Conservation (phyloP, 2,329 filamentous ascomycete species). For the Calonectria pauciramosa region DNA sequence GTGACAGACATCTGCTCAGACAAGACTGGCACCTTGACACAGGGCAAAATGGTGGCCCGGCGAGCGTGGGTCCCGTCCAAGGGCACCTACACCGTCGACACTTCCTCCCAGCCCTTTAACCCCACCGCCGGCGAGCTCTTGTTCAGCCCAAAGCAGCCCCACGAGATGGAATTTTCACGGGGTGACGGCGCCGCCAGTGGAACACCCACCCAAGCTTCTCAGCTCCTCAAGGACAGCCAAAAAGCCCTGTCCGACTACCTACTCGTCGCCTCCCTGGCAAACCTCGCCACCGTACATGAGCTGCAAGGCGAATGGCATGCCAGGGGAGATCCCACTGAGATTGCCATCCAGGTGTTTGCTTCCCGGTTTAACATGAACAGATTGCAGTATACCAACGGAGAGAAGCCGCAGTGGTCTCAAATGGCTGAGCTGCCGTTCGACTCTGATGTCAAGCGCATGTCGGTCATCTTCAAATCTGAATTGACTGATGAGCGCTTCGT, state of each 20-base stretch:
- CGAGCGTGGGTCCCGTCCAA: conserved; percentile 66
- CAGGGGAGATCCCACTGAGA: conserved; percentile 75
- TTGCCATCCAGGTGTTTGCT: conserved; percentile 82
- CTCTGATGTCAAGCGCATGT: conserved; percentile 83
- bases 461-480: conserved; percentile 71
- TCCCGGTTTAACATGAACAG: conserved; percentile 76
- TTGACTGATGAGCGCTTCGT: conserved; percentile 59
- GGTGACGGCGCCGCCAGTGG: conserved; percentile 26
- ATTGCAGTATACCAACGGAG: conserved; percentile 62
- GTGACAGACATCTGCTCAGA: conserved; percentile 71
- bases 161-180: conserved; percentile 49
- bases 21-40: conserved; percentile 69
- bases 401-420: conserved; percentile 67
- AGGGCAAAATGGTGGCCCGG: conserved; percentile 67
- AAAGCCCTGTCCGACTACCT: conserved; percentile 67
- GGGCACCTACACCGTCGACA: conserved; percentile 61
- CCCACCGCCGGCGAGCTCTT: conserved; percentile 65
- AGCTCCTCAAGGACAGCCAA: background rate
- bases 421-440: conserved; percentile 81
- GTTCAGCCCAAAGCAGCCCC: conserved; percentile 53
- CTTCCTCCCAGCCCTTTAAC: conserved; percentile 70
- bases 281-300: conserved; percentile 74
- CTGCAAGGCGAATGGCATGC: conserved; percentile 70
- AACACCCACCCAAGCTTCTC: background rate
- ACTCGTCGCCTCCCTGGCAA: conserved; percentile 74